Evolutionary conservation across 2,329 filamentous ascomycete species (phyloP).

Genomic region (Coniochaeta sp.): DNA sequence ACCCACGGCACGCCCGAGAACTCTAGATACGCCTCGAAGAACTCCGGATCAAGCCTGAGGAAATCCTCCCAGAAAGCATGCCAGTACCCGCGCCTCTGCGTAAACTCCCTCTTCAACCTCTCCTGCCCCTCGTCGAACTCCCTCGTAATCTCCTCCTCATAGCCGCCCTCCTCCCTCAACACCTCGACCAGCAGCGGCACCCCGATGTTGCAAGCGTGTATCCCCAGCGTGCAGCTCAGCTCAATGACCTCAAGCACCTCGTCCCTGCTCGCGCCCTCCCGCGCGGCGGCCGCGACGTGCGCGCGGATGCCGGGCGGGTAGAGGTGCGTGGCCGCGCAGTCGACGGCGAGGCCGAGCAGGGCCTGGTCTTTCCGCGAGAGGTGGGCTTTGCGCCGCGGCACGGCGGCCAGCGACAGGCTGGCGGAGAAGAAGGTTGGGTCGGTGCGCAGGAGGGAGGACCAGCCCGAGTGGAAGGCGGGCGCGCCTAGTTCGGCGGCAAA

Average conservation of each 20-base stretch:
- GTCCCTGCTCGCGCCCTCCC: conserved; percentile 27
- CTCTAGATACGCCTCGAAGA: conserved; percentile 38
- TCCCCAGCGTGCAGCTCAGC: conserved; percentile 33
- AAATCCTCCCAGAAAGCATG: conserved; percentile 36
- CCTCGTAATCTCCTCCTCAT: conserved; percentile 19
- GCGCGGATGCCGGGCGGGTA: conserved; percentile 32
- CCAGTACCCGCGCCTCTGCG: conserved; percentile 37
- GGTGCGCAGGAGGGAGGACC: conserved; percentile 16
- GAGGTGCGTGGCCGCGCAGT: conserved; percentile 34
- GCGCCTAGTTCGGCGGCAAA: conserved; percentile 14
- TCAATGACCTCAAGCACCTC: conserved; percentile 39
- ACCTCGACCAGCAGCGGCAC: conserved; percentile 38
- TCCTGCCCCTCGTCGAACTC: conserved; percentile 26
- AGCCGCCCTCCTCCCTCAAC: conserved; percentile 30
- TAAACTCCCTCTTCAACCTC: conserved; percentile 32
- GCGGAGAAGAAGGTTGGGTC: conserved; percentile 18
- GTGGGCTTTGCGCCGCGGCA: conserved; percentile 18
- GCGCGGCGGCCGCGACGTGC: conserved; percentile 29
- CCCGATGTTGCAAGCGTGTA: conserved; percentile 38
- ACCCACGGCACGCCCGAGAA: conserved; percentile 35
- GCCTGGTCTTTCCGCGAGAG: conserved; percentile 31
- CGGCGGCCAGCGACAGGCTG: conserved; percentile 15
- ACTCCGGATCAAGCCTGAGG: conserved; percentile 33
- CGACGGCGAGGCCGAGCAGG: conserved; percentile 34
- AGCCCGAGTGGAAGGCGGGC: conserved; percentile 16